These are phyloP conservation scores for Jacaranda copaia DNA, from an alignment of 257 asterid genomes.

Conservation along the genomic window DNA sequence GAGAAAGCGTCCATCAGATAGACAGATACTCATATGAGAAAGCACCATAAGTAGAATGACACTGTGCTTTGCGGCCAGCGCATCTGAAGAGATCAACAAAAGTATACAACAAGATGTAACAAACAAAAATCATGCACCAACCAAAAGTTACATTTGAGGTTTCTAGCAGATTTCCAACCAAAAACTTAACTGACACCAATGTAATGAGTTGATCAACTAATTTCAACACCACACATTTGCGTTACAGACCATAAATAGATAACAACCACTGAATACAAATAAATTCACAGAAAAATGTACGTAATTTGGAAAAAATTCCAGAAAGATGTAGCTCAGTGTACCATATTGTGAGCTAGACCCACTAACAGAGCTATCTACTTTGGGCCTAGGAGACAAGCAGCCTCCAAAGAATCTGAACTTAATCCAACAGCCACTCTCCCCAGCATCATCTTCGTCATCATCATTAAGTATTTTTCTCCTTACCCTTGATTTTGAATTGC, in stretches of 20 bases:
- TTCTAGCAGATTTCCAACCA: constrained; percentile 25
- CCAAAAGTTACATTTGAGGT: neutral
- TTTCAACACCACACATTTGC: constrained; percentile 22
- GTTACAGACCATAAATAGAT: neutral
- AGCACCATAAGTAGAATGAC: neutral
- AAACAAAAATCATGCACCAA: constrained; percentile 6
- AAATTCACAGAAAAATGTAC: neutral
- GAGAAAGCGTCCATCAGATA: neutral
- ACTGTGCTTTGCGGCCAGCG: constrained; percentile 16
- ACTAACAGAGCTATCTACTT: constrained; percentile 68
- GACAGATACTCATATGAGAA: constrained; percentile 9
- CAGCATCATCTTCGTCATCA: constrained; percentile 55
- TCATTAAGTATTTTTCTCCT: constrained; percentile 52
- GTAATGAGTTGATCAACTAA: neutral
- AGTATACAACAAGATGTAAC: constrained; percentile 8
- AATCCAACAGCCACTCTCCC: constrained; percentile 64
- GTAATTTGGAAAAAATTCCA: neutral
- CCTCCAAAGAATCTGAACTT: constrained; percentile 67
- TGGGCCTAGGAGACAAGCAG: constrained; percentile 71
- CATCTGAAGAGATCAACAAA: constrained; percentile 17
- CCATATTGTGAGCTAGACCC: constrained; percentile 71
- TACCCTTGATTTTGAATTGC: constrained; percentile 52
- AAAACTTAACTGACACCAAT: constrained; percentile 4
- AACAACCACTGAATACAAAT: neutral
- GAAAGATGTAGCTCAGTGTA: constrained; percentile 28